Percentiles rank a stretch among this genome's conserved stretches.
Evolutionary conservation across 345 rosid genomes (phyloP).

Genomic region (Rhizophora mangle): DNA sequence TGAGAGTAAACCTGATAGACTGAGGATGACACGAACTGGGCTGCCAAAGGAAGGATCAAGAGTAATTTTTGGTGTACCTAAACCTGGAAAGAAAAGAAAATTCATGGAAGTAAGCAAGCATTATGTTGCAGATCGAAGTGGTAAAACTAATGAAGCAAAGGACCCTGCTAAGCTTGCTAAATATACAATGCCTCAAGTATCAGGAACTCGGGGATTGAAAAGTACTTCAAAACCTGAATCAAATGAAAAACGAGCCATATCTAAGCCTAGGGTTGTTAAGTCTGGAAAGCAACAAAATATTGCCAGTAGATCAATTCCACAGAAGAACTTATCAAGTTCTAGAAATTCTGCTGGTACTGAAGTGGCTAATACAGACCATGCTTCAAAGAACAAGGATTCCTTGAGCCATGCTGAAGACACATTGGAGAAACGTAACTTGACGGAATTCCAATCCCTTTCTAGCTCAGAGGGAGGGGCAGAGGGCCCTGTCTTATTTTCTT

Average conservation of each 20-base stretch:
- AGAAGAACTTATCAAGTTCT: conserved; percentile 35
- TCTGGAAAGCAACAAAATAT: conserved; percentile 52
- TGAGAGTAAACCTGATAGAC: conserved; percentile 48
- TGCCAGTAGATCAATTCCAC: conserved; percentile 44
- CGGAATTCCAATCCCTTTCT: conserved; percentile 39
- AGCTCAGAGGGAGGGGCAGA: conserved; percentile 42
- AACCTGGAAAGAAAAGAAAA: conserved; percentile 96
- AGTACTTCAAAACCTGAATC: conserved; percentile 44
- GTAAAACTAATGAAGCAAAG: conserved; percentile 43
- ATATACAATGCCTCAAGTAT: conserved; percentile 61
- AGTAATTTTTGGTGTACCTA: conserved; percentile 83
- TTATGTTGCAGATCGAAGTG: conserved; percentile 53
- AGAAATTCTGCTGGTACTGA: conserved; percentile 35
- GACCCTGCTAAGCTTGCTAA: conserved; percentile 63
- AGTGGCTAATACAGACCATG: conserved; percentile 34
- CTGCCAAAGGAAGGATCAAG: conserved; percentile 82
- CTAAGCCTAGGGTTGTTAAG: conserved; percentile 55
- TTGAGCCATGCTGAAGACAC: conserved; percentile 34
- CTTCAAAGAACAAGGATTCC: conserved; percentile 41
- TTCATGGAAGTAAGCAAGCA: conserved; percentile 99
- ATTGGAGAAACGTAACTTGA: conserved; percentile 36
- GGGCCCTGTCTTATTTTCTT: conserved; percentile 48
- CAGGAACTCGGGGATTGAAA: conserved; percentile 63
- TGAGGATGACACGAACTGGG: conserved; percentile 63
- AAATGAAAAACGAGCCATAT: conserved; percentile 50